These are phyloP conservation scores for Pterula multifida DNA, from an alignment of 1,284 basidiomycete species.

Conservation along the genomic window DNA sequence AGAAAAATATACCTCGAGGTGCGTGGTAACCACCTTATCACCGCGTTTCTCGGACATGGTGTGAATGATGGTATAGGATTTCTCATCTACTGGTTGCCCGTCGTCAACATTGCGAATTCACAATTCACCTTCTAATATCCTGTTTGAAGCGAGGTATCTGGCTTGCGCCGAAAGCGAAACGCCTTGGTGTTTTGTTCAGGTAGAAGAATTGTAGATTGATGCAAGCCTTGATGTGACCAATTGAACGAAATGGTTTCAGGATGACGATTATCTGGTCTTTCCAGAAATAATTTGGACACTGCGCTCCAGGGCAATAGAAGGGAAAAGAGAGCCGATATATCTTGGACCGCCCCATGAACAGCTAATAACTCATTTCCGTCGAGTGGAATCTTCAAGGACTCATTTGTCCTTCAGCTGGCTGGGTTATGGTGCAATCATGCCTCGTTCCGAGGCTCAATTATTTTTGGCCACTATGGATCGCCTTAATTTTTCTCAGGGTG, in stretches of 20 bases:
- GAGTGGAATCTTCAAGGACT: constrained; percentile 12
- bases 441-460: constrained; percentile 25
- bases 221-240: constrained; percentile 1
- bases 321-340: constrained; percentile 27
- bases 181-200: constrained; percentile 53
- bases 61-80: constrained; percentile 23
- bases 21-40: constrained; percentile 9
- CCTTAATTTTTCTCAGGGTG: constrained; percentile 33
- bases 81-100: constrained; percentile 32
- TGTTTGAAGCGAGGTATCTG: constrained; percentile 54
- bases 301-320: constrained; percentile 24
- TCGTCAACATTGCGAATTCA: constrained; percentile 33
- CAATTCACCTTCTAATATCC: constrained; percentile 47
- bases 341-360: constrained; percentile 52
- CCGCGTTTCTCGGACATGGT: constrained; percentile 3
- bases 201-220: constrained; percentile 12
- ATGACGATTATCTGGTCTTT: constrained; percentile 55
- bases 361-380: constrained; percentile 26
- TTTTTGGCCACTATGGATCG: constrained; percentile 37
- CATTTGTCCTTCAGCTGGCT: constrained; percentile 57
- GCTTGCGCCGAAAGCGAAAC: constrained; percentile 43
- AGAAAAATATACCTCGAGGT: constrained; percentile 29
- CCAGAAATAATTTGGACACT: constrained; percentile 44
- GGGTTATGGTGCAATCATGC: constrained; percentile 48
- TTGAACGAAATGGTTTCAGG: constrained; percentile 23